Evolutionary conservation across 2,329 filamentous ascomycete genomes (phyloP), one percentile per base, ranked within the genome.

Genomic region (Exophiala spinifera): DNA sequence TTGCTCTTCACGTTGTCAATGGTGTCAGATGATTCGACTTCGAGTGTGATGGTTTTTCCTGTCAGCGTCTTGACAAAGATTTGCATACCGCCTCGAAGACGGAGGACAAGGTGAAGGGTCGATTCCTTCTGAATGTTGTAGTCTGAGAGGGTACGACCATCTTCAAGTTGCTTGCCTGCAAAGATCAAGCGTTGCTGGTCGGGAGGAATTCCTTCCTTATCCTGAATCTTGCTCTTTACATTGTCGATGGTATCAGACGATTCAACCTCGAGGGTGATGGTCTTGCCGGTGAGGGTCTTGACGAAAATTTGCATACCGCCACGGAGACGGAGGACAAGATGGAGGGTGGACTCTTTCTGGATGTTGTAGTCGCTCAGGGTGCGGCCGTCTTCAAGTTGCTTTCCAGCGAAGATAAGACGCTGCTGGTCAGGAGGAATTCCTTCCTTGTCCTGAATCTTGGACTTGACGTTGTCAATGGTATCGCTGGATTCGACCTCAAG

Each of bases 111-210:
- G 68, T 94, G 89, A 1, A 95, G 85, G 1, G 89, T 95, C 0
- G 83, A 88, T 70, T 95, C 89, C 79, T 95, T 95, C 75, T 96
- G 91, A 49, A 96, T 96, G 77, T 95, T 95, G 83, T 96, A 96
- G 72, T 95, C 91, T 58, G 83, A 86, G 0, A 95, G 79, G 23
- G 91, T 95, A 50, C 91, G 89, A 60, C 92, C 91, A 65, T 97
- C 92, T 74, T 97, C 92, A 3, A 96, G 84, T 72, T 96, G 91
- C 82, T 96, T 96, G 53, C 91, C 92, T 42, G 91, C 91, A 65
- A 96, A 96, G 72, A 96, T 96, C 64, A 96, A 74, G 65, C 91
- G 92, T 79, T 96, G 91, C 76, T 97, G 91, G 70, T 96, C 91
- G 10, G 91, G 91, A 44, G 91, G 92, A 53, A 96, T 96, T 21